Evolutionary conservation across 2,329 filamentous ascomycete genomes (phyloP), one percentile per base, ranked within the genome.

Genomic region (Diaporthe helianthi): DNA sequence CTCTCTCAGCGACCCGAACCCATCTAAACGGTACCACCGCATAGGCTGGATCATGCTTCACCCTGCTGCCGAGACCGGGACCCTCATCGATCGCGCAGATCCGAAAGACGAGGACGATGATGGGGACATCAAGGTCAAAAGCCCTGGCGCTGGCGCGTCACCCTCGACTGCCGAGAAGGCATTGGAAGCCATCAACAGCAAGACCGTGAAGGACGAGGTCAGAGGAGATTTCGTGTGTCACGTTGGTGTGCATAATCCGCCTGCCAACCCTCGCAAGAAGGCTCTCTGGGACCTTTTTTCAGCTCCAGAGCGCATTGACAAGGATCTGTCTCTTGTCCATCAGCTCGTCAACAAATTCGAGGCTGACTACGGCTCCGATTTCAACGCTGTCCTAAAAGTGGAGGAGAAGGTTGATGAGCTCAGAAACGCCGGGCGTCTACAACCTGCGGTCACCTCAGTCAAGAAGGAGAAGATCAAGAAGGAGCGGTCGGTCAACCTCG

Each of bases 1-100:
- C 6, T 98, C 95, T 41, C 86, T 99, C 61, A 98, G 94, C 74
- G 96, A 99, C 76, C 96, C 96, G 0, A 99, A 99, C 77, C 96
- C 96, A 1, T 92, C 93, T 76, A 99, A 99, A 82, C 92, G 97
- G 72, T 99, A 94, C 76, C 96, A 99, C 78, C 91, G 96, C 26
- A 98, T 99, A 79, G 96, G 96, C 26, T 99, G 97, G 95, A 97
- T 99, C 71, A 96, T 98, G 87, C 86, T 99, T 12, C 92, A 98
- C 76, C 92, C 93, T 19, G 89, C 89, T 17, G 85, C 91, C 0
- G 93, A 97, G 68, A 84, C 86, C 26, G 81, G 86, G 7, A 83
- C 87, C 55, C 85, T 89, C 15, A 83, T 90, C 70, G 93, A 97
- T 74, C 86, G 90, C 71, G 85, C 87, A n/a, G 92, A 96, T 73